Conservation (phyloP, 331 rosid genomes). For the Pyrus hybrid region DNA sequence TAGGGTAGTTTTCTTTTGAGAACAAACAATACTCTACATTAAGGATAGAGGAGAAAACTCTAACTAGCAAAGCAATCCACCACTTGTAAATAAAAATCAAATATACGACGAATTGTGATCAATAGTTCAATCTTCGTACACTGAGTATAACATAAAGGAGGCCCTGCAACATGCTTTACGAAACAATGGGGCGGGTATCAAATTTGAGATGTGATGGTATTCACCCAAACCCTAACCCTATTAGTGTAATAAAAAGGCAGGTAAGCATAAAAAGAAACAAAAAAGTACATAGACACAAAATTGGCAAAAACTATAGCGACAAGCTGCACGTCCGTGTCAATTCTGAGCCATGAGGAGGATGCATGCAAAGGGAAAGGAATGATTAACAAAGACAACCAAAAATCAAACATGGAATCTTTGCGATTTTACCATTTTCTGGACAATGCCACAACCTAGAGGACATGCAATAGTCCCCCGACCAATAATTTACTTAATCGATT, state of each 20-base stretch:
- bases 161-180: no score
- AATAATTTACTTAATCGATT: not conserved
- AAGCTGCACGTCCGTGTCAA: slow-evolving; percentile 40
- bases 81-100: no score
- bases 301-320: slow-evolving; percentile 29
- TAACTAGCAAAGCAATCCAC: no score
- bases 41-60: no score
- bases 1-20: no score
- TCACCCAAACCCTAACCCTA: not conserved
- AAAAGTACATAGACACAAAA: slow-evolving; percentile 9
- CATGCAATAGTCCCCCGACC: not conserved
- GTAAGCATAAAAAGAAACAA: slow-evolving; percentile 1
- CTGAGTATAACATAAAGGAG: no score
- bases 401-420: not conserved
- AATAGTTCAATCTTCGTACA: no score
- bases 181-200: no score
- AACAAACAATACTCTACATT: no score
- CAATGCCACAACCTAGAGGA: not conserved
- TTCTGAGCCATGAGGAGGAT: slow-evolving; percentile 4
- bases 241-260: not conserved
- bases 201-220: no score
- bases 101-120: no score
- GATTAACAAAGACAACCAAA: slow-evolving; percentile 12
- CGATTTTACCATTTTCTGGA: not conserved
- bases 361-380: slow-evolving; percentile 21